Conservation (phyloP, 768 basidiomycete genomes). For the Psilocybe azurescens region DNA sequence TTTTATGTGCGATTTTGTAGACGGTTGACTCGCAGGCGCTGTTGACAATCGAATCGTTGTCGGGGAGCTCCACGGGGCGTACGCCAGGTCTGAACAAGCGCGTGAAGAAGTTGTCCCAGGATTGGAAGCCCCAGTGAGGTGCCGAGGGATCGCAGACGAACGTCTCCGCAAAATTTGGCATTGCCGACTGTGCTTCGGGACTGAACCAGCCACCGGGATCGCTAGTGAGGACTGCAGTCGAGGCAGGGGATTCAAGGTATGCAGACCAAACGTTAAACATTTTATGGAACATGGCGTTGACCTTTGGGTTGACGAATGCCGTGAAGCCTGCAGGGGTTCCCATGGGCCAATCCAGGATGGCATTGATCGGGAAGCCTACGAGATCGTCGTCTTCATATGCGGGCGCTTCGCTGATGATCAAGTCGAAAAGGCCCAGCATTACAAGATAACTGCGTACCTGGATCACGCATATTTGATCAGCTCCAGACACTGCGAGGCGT, state of each 20-base stretch:
- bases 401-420: slow-evolving; percentile 1
- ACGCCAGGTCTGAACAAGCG: neutral
- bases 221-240: neutral
- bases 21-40: slow-evolving; percentile 4
- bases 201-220: neutral
- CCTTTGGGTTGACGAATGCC: neutral
- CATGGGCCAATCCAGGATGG: slow-evolving; percentile 11
- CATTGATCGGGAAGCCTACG: slow-evolving; percentile 9
- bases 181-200: neutral
- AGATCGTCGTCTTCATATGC: slow-evolving; percentile 2
- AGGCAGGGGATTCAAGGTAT: neutral
- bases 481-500: neutral
- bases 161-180: neutral
- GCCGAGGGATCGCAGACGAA: neutral
- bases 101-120: slow-evolving; percentile 10
- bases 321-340: neutral
- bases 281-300: slow-evolving; percentile 5
- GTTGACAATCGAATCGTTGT: neutral
- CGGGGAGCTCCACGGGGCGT: neutral
- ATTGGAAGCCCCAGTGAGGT: neutral
- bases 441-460: slow-evolving; percentile 8
- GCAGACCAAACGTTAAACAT: slow-evolving; percentile 1
- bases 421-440: neutral
- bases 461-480: neutral
- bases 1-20: neutral